phyloP scores from a whole-genome alignment of 805 yeast species.

The Ascoidea asiatica region DNA sequence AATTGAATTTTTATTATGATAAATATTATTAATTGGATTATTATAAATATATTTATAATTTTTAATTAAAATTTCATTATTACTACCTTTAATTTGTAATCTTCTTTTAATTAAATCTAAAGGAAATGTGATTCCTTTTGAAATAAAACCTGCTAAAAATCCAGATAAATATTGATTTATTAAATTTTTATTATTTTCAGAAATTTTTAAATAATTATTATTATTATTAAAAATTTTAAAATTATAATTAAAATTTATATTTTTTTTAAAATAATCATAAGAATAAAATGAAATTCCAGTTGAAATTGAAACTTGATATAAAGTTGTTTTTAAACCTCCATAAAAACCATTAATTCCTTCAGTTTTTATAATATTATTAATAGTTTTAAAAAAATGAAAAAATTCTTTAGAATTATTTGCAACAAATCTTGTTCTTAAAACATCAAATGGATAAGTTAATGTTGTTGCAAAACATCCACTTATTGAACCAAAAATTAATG shows the following conservation, averaged over 20 bases:
- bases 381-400: constrained; percentile 20
- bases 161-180: constrained; percentile 36
- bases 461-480: constrained; percentile 69
- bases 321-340: constrained; percentile 34
- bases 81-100: constrained; percentile 45
- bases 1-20: background rate
- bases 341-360: constrained; percentile 34
- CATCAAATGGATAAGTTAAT: constrained; percentile 78
- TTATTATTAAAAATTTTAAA: too few relatives aligned
- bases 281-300: constrained; percentile 10
- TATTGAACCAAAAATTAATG: constrained; percentile 51
- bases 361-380: constrained; percentile 17
- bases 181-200: constrained; percentile 2
- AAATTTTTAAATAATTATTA: too few relatives aligned
- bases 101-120: constrained; percentile 73
- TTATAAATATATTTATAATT: too few relatives aligned
- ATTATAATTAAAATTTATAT: too few relatives aligned
- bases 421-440: constrained; percentile 76
- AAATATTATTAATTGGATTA: too few relatives aligned
- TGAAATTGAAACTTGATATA: constrained; percentile 7
- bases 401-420: constrained; percentile 29
- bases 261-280: constrained; percentile 1
- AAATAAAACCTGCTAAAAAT: constrained; percentile 57
- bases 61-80: background rate
- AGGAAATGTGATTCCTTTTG: constrained; percentile 73